Evolutionary conservation across 495 filamentous ascomycete genomes (phyloP).

Genomic region (Penicillium silybi): DNA sequence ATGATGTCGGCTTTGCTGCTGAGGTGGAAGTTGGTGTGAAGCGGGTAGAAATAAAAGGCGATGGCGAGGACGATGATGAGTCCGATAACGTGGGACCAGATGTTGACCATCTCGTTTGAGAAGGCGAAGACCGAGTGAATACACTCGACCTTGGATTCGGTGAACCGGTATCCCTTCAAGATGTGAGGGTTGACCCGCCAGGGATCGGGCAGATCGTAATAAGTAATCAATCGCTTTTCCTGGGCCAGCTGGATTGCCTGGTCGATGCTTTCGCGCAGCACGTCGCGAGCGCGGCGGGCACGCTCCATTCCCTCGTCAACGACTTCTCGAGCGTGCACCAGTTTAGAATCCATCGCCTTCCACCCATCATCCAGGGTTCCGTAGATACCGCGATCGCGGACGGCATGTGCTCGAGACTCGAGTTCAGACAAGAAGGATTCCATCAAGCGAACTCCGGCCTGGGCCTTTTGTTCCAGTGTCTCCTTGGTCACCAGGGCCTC

Average conservation of each 20-base stretch:
- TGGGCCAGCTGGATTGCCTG: constrained; percentile 71
- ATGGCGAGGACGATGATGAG: constrained; percentile 81
- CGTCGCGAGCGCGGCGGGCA: constrained; percentile 71
- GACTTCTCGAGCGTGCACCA: constrained; percentile 71
- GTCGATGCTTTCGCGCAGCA: constrained; percentile 75
- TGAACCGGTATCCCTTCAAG: constrained; percentile 85
- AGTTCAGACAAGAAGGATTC: constrained; percentile 79
- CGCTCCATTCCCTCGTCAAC: constrained; percentile 82
- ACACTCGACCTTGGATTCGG: constrained; percentile 80
- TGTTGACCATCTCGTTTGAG: constrained; percentile 94
- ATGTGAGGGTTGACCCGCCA: constrained; percentile 98
- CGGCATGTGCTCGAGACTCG: constrained; percentile 74
- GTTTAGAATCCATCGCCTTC: constrained; percentile 67
- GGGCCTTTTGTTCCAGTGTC: constrained; percentile 86
- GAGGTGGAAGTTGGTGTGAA: constrained; percentile 74
- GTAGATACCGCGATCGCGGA: constrained; percentile 57
- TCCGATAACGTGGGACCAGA: constrained; percentile 92
- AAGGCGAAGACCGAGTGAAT: constrained; percentile 74
- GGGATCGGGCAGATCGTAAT: constrained; percentile 84
- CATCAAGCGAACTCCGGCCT: constrained; percentile 79
- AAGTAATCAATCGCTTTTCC: constrained; percentile 78
- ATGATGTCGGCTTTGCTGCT: constrained; percentile 84
- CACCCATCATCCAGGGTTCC: constrained; percentile 63
- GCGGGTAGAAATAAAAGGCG: constrained; percentile 95
- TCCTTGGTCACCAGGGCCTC: constrained; percentile 82